phyloP scores from a whole-genome alignment of 2,329 filamentous ascomycete species.

The Shiraia sp. region DNA sequence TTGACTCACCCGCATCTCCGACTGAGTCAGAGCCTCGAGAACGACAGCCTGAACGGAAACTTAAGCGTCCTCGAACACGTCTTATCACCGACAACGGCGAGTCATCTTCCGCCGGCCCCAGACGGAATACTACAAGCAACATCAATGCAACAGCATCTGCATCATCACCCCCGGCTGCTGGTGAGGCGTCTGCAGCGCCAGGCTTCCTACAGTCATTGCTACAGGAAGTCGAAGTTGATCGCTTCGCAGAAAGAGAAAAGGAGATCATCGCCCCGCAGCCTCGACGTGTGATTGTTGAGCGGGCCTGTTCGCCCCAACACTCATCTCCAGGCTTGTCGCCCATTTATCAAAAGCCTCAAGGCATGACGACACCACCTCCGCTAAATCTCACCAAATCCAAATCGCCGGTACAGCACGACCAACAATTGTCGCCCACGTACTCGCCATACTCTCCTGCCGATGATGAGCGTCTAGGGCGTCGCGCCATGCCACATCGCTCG shows the following conservation, averaged over 20 bases:
- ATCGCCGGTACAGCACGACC: conserved; percentile 56
- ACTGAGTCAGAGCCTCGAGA: conserved; percentile 65
- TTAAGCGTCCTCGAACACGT: conserved; percentile 85
- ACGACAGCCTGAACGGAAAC: conserved; percentile 71
- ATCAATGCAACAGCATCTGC: conserved; percentile 19
- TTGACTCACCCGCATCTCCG: conserved; percentile 65
- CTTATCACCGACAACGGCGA: conserved; percentile 61
- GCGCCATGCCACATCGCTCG: conserved; percentile 32
- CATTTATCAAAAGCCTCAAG: conserved; percentile 68
- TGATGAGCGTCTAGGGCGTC: conserved; percentile 45
- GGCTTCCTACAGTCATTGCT: conserved; percentile 86
- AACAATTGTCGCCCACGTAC: conserved; percentile 71
- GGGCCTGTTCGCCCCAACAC: conserved; percentile 48
- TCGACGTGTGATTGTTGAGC: conserved; percentile 47
- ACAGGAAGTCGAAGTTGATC: conserved; percentile 75
- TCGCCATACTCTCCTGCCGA: conserved; percentile 64
- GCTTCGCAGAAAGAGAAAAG: conserved; percentile 39
- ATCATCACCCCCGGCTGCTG: conserved; percentile 21
- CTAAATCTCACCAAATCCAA: conserved; percentile 62
- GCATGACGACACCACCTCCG: conserved; percentile 69
- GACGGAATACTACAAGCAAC: conserved; percentile 30
- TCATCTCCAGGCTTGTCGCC: conserved; percentile 72
- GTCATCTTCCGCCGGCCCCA: conserved; percentile 38
- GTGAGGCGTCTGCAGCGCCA: conserved; percentile 54
- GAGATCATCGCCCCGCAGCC: conserved; percentile 45